phyloP scores from a whole-genome alignment of 768 basidiomycete genomes.

The Paxillus involutus region DNA sequence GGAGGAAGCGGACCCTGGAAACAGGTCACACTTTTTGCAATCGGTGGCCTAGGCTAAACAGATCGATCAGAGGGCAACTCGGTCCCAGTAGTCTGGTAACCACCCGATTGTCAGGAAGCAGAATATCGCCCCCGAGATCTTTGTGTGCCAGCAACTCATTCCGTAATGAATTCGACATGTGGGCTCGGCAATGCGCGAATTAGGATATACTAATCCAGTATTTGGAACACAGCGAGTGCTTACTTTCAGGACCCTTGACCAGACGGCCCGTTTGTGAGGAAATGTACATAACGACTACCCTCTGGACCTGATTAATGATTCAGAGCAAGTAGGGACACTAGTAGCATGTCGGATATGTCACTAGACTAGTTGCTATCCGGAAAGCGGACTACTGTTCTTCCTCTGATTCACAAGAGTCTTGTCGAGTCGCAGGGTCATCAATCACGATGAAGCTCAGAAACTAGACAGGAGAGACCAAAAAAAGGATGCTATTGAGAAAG shows the following conservation, averaged over 20 bases:
- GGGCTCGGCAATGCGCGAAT: constrained; percentile 28
- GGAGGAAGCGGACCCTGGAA: constrained; percentile 33
- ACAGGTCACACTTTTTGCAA: constrained; percentile 23
- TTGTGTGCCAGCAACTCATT: constrained; percentile 25
- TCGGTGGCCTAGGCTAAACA: constrained; percentile 28
- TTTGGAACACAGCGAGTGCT: constrained; percentile 22
- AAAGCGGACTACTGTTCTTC: constrained; percentile 18
- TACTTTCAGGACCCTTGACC: not conserved
- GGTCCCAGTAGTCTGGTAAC: constrained; percentile 30
- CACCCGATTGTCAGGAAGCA: constrained; percentile 33
- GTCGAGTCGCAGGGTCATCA: not conserved
- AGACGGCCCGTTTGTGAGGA: not conserved
- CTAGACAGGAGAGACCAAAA: constrained; percentile 15
- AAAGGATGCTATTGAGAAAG: constrained; percentile 26
- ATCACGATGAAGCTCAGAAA: not conserved
- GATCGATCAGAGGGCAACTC: constrained; percentile 24
- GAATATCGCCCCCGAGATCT: constrained; percentile 35
- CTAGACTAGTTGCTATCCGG: not conserved
- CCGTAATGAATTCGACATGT: constrained; percentile 29
- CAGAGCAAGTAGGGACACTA: not conserved
- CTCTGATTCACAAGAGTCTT: constrained; percentile 25
- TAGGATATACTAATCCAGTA: constrained; percentile 15
- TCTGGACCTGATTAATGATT: not conserved
- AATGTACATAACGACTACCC: constrained; percentile 3
- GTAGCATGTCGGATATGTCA: not conserved